Conservation (phyloP, 2,329 filamentous ascomycete species). For the Fusarium drepaniforme region DNA sequence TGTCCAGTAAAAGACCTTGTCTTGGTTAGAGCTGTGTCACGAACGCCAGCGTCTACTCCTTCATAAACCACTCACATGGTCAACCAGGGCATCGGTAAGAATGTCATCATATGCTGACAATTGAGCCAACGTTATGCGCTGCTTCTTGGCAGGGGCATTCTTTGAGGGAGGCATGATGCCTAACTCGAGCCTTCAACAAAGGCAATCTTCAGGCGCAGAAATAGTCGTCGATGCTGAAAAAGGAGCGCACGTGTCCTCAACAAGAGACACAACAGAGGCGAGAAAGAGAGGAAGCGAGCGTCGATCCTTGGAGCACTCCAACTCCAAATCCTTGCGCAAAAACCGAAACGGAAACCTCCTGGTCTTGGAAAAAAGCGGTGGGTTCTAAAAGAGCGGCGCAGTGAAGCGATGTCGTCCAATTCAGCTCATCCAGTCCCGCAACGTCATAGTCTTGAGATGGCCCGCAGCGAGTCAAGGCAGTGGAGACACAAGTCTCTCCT, state of each 20-base stretch:
- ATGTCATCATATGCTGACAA: slow-evolving; percentile 95
- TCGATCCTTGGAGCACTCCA: slow-evolving; percentile 14
- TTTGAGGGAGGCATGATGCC: slow-evolving; percentile 53
- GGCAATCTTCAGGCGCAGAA: background rate
- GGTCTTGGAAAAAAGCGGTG: slow-evolving; percentile 6
- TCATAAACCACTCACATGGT: slow-evolving; percentile 77
- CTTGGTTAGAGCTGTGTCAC: slow-evolving; percentile 36
- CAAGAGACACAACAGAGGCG: slow-evolving; percentile 20
- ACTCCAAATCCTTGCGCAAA: background rate
- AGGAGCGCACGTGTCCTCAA: slow-evolving; percentile 39
- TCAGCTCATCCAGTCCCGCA: slow-evolving; percentile 41
- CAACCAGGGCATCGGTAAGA: slow-evolving; percentile 92
- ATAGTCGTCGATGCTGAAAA: slow-evolving; percentile 14
- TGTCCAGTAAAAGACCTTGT: slow-evolving; percentile 94
- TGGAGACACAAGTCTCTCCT: slow-evolving; percentile 16
- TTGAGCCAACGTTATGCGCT: slow-evolving; percentile 86
- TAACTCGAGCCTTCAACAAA: background rate
- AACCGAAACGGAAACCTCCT: background rate
- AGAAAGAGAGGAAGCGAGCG: slow-evolving; percentile 30
- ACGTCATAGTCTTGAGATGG: slow-evolving; percentile 43
- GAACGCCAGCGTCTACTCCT: slow-evolving; percentile 1
- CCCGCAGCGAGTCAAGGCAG: slow-evolving; percentile 16
- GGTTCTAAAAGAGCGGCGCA: slow-evolving; percentile 22
- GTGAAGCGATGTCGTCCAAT: slow-evolving; percentile 29
- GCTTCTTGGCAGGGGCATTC: slow-evolving; percentile 64